Evolutionary conservation across 2,329 filamentous ascomycete species (phyloP), one percentile per base, ranked within the genome.

Genomic region (Chaetomium olivaceum): DNA sequence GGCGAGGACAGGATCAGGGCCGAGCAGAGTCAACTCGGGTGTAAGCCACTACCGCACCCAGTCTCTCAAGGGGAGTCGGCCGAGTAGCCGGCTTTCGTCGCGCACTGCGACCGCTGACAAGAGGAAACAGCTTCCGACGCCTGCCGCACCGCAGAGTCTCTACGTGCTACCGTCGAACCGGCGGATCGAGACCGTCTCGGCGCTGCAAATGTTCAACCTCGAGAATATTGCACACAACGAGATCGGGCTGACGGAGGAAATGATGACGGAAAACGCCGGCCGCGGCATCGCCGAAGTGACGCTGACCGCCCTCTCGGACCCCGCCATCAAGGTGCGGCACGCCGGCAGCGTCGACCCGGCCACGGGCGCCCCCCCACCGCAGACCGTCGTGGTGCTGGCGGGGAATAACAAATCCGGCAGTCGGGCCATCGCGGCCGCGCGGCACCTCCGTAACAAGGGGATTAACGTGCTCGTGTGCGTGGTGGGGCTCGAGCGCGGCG

Each of bases 321-420:
- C 82, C 65, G 88, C 83, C 58, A 85, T 83, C 74, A 87, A 80
- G 77, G 82, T 83, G 56, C 85, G 80, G 12, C 77, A 71, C 29
- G 68, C 83, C 23, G 80, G 80, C 56, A 83, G 75, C 58, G 81
- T 75, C 73, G 55, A 76, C 67, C 46, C 73, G 57, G 36, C 70
- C 9, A 67, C 70, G 19, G 68, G 69, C 36, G 62, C n/a, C 39
- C 68, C 70, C 6, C 65, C 71, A 1, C 71, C 78, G 31, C 69
- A 74, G 63, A 81, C 82, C 0, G 80, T 87, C 36, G 87, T 96
- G 25, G 87, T 98, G 7, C 83, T 98, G n/a, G 93, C 92, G 0
- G 94, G 95, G n/a, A 98, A 97, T 76, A 94, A 97, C 77, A 92
- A 92, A 70, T 93, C 90, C 0, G 93, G 94, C 48, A 89, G 91